Evolutionary conservation across 306 rosid species (phyloP).

Genomic region (Sesbania bispinosa): DNA sequence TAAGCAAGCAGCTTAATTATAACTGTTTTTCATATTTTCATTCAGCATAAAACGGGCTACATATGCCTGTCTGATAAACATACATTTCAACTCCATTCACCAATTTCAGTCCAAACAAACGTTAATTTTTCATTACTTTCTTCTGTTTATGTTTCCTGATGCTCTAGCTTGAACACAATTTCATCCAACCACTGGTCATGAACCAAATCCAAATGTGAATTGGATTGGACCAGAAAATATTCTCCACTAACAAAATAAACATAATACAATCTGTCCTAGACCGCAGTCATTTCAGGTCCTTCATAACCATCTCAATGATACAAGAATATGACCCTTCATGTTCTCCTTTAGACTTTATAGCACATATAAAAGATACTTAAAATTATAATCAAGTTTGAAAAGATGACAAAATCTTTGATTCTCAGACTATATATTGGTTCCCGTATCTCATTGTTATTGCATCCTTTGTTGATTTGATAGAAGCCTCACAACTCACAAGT

Average conservation of each 20-base stretch:
- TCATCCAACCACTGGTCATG: neutral
- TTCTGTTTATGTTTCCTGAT: neutral
- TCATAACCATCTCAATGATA: neutral
- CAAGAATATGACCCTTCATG: conserved; percentile 14
- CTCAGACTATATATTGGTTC: neutral
- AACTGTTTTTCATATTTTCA: neutral
- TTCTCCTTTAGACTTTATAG: neutral
- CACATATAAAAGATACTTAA: conserved; percentile 2
- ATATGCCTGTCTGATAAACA: too few relatives aligned
- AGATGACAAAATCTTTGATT: conserved; percentile 4
- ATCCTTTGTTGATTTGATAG: neutral
- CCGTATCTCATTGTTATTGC: neutral
- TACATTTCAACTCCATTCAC: too few relatives aligned
- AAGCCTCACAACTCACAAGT: neutral
- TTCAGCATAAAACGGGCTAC: neutral
- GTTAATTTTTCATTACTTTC: neutral
- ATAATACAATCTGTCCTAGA: neutral
- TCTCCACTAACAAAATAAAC: neutral
- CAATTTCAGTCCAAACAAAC: neutral
- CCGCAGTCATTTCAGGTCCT: neutral
- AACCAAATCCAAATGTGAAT: neutral
- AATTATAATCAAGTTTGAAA: neutral
- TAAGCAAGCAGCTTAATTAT: neutral
- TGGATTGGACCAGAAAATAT: neutral
- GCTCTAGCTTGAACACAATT: neutral